Evolutionary conservation across 139 green algal species (phyloP).

Genomic region (Pseudopediastrum boryanum): DNA sequence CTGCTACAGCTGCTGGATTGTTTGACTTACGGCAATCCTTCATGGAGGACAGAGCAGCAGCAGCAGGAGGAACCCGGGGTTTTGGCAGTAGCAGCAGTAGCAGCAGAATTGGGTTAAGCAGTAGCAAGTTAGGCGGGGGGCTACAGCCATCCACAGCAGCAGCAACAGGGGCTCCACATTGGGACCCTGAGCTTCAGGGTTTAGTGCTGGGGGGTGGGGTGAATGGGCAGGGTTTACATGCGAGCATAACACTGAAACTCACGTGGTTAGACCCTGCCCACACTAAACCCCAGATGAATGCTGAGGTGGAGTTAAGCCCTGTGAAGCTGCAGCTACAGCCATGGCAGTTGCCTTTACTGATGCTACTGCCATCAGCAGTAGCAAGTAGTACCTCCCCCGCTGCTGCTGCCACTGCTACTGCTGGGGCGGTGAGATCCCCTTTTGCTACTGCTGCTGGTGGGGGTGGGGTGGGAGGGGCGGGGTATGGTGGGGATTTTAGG

Average conservation of each 20-base stretch:
- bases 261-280: too few species aligned
- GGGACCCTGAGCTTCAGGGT: too few species aligned
- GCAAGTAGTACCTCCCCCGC: neutral
- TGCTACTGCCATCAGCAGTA: constrained; percentile 5
- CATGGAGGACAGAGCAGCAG: neutral
- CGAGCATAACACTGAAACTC: neutral
- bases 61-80: constrained; percentile 22
- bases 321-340: constrained; percentile 41
- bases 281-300: neutral
- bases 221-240: too few species aligned
- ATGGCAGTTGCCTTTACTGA: constrained; percentile 42
- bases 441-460: constrained; percentile 12
- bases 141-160: neutral
- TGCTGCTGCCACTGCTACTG: constrained; percentile 21
- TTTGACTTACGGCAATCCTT: neutral
- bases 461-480: neutral
- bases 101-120: too few species aligned
- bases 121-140: too few species aligned
- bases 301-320: constrained; percentile 8
- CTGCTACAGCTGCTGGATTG: neutral
- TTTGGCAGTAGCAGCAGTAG: too few species aligned
- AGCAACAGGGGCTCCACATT: neutral
- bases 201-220: too few species aligned
- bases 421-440: neutral
- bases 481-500: too few species aligned